Base-by-base conservation (phyloP, 208 protist species). In the Leishmania aethiopica region DNA sequence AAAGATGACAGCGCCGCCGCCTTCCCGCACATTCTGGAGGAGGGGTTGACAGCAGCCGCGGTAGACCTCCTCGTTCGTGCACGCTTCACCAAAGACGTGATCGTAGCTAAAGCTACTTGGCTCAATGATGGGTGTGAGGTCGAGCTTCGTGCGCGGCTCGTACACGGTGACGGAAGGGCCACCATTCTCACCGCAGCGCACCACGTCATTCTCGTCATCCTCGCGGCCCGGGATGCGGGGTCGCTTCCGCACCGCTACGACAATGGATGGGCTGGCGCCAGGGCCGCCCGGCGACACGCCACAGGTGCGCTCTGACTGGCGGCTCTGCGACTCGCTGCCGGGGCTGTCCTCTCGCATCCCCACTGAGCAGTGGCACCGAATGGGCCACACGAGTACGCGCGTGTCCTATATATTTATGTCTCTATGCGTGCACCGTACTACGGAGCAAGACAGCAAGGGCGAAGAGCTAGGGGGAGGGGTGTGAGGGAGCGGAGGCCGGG, bases 61-160 rank as follows among this genome's bases (percentile, higher is more conserved):
- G 84, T 96, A 97, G 10, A 97, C 89, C 15, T 90, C 87, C 17
- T 82, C 84, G 75, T 93, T 97, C 28, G 55, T 91, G 32, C 81
- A 80, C 37, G 40, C 73, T 76, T 97, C 95, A 75, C 88, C 90
- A 83, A 97, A 96, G 49, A 96, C 93, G 77, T 90, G 77, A 74
- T 97, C 93, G 84, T 96, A 96, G 72, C 77, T 92, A 78, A 96
- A 97, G 37, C 80, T 81, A 32, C 81, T 87, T 15, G 92, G 86
- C 71, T 99, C 97, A 60, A 98, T 98, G 66, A 98, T 93, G 74
- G 98, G 97, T 0, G 91, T 97, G 51, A 99, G 81, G 87, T 99
- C 98, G 3, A 99, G 86, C 67, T 95, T 94, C 47, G 87, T 91
- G 85, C 96, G 97, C 0, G 93, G 94, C 84, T 97, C 94, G 77